Base-by-base conservation (phyloP, 1,284 basidiomycete species). In the Sporisorium exsertum region DNA sequence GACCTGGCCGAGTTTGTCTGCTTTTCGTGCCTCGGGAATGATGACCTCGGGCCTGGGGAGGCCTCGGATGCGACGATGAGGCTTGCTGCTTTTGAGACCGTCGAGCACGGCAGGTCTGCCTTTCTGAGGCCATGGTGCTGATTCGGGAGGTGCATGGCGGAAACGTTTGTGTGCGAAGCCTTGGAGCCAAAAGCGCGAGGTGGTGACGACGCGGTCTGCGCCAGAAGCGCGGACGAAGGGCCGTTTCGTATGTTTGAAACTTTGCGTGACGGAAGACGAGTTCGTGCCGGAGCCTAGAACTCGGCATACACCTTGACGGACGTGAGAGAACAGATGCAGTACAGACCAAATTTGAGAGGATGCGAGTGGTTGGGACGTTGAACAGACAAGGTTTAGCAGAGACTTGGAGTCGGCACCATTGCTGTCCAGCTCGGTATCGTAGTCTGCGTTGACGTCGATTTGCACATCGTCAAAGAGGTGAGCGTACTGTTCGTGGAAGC, bases 111-210 rank as follows among this genome's bases (percentile, higher is more conserved):
- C 51, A 9, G 72, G 66, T 15, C 64, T 47, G 3, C 68, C 68
- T 24, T 76, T 76, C 6, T 40, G 73, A 2, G 73, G 73, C 73
- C 73, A 76, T 1, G 73, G 73, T 20, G 61, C 68, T 0, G 68
- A 69, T 26, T 71, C 67, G 46, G 73, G 73, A 9, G 73, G 27
- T 0, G 68, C 61, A 29, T 76, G 73, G 13, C 56, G 73, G 58
- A 76, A 76, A 0, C 47, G 61, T 26, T 54, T 58, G 18, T 59
- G 51, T 18, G 43, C 32, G 37, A 76, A 72, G 58, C 73, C 73
- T 54, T 71, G 68, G 4, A 76, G 58, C 60, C 60, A 76, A 61
- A 76, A 76, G 27, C 73, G 64, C 18, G 73, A 76, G 27, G 68
- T 60, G 32, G 68, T 52, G 33, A 76, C 37, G 49, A 76, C 73